Evolutionary conservation across 169 alveolate species (phyloP), one percentile per base, ranked within the genome.

Genomic region (Plasmodium yoelii): DNA sequence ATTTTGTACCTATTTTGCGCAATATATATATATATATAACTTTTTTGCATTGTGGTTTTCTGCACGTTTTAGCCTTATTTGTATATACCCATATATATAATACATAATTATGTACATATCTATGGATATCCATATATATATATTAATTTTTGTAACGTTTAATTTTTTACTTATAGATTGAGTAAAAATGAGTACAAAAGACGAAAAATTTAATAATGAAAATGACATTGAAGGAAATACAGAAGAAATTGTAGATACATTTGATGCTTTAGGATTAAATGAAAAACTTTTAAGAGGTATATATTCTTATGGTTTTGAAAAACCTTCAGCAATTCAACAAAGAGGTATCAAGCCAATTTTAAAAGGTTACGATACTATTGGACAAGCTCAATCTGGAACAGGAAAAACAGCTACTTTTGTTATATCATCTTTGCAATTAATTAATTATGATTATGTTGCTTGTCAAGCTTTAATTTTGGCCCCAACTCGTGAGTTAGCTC

Each of bases 381-480:
- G 98, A 15, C 99, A 98, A 93, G 94, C 98, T 60, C 98, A 98
- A 91, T 94, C 99, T 46, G 99, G 99, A 8, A 99, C 99, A 49
- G 99, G 99, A 22, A 99, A 98, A 93, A 98, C 99, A 2, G 98
- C 99, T 84, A 99, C 98, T 63, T 98, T 99, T 88, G 93, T 99
- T 77, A 96, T 98, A 46, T 99, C 99, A 12, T 98, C 99, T 1
- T 95, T 99, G 73, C 98, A 98, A 91, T 87, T 94, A n/a, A 94
- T 97, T 8, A 98, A 97, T 90, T 77, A 96, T 13, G 95, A 74
- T 22, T 93, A 93, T 13, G 95, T 95, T 51, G 96, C 96, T 80
- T 97, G 98, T 39, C 98, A 94, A 84, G 98, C 95, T 47, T 84
- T 98, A 61, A 95, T 98, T 60, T 94, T 98, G 42, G 96, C 99